Conservation (phyloP, 805 yeast genomes). For the Phaffomyces antillensis region DNA sequence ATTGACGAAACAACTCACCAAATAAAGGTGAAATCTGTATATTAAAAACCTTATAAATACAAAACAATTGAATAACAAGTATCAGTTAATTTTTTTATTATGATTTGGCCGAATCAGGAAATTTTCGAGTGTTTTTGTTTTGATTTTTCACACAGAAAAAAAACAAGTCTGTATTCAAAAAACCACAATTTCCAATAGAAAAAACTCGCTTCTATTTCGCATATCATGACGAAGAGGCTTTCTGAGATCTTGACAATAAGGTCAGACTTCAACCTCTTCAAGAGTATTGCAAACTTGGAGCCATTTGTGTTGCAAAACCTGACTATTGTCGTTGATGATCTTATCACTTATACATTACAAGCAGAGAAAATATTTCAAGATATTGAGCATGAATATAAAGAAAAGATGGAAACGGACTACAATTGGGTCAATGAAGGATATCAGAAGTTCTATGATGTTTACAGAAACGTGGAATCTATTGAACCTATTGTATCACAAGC, state of each 20-base stretch:
- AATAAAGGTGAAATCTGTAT: neutral
- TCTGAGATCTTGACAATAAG: slow-evolving; percentile 19
- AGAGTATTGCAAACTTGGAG: slow-evolving; percentile 18
- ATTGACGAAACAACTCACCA: neutral
- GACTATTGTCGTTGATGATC: slow-evolving; percentile 16
- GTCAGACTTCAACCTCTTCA: slow-evolving; percentile 21
- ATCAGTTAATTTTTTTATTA: neutral
- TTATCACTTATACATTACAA: slow-evolving; percentile 14
- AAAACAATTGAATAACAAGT: neutral
- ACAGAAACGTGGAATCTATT: slow-evolving; percentile 25
- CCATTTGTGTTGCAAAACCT: slow-evolving; percentile 19
- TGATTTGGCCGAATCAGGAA: neutral
- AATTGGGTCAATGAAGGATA: slow-evolving; percentile 30
- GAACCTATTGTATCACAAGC: slow-evolving; percentile 30
- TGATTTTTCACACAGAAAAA: neutral
- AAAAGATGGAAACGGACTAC: slow-evolving; percentile 5
- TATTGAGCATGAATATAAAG: slow-evolving; percentile 2
- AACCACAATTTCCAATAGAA: neutral
- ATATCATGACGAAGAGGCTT: slow-evolving; percentile 11
- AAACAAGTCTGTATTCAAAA: neutral
- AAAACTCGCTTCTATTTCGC: neutral
- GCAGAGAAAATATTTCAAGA: slow-evolving; percentile 12
- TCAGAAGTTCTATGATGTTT: slow-evolving; percentile 26
- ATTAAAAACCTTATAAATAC: neutral
- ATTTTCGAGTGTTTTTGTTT: slow-evolving; percentile 2